Base-by-base conservation (phyloP, 176 grass and related monocot species). In the Miscanthus lutarioriparius region DNA sequence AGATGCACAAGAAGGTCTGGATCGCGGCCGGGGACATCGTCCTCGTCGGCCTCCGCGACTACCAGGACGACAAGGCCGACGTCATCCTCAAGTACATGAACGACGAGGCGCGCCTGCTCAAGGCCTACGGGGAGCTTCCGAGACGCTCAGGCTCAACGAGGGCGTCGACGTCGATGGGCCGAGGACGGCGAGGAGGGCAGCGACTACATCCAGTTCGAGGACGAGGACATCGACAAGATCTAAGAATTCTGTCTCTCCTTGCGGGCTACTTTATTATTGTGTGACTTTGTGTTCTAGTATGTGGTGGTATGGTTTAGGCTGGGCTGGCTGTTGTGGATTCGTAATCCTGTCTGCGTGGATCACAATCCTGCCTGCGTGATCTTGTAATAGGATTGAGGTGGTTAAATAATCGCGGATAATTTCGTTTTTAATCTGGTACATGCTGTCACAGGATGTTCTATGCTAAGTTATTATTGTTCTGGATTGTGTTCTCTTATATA, bases 41-140 rank as follows among this genome's bases (percentile, higher is more conserved):
- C 64, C 92, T 94, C 64, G 90, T 94, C 54, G 92, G 90, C 36
- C 92, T 94, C 62, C 92, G 92, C 67, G 92, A 94, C 79, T 94
- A 92, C 80, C 92, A 94, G 92, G 92, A 94, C 80, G 92, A 92
- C 92, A 94, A 94, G 87, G 92, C 92, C 10, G 90, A 94, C 86
- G 92, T 94, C 64, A 94, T 94, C 85, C 92, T 94, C 78, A 94
- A 94, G 87, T 94, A 94, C 92, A 94, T 94, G 92, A 91, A 91
- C 82, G 92, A 94, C 66, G 90, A 94, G 87, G 87, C 92, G 0
- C 53, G 90, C 43, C 90, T 94, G 12, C 90, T 94, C 74, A 94
- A 94, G 82, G 92, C 90, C 40, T 94, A 94, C 28, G 92, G 92
- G 1, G 92, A 94, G 74, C 87, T 94, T 30, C 92, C 5, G 92